Evolutionary conservation across 1,139 yeast genomes (phyloP).

Genomic region (Kodamaea alishanica): DNA sequence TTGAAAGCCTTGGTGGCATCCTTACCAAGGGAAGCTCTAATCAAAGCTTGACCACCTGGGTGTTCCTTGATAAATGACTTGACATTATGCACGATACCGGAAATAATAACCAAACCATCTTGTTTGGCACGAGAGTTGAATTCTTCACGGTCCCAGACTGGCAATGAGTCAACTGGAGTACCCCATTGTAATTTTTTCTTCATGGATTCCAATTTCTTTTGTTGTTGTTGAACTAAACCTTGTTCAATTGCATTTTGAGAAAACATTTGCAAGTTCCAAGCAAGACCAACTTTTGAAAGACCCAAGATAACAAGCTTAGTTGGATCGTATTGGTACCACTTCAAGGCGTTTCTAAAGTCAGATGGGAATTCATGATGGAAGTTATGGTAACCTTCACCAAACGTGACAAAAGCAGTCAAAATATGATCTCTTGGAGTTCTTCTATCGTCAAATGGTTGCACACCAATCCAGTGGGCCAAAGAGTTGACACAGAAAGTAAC

Average conservation of each 20-base stretch:
- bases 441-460: conserved; percentile 96
- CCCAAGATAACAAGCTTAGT: conserved; percentile 77
- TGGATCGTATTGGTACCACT: conserved; percentile 99
- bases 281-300: conserved; percentile 75
- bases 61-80: conserved; percentile 82
- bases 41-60: conserved; percentile 95
- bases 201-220: conserved; percentile 85
- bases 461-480: conserved; percentile 97
- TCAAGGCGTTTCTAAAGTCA: conserved; percentile 95
- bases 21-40: conserved; percentile 85
- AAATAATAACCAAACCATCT: conserved; percentile 68
- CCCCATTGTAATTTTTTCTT: conserved; percentile 89
- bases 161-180: conserved; percentile 73
- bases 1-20: conserved; percentile 97
- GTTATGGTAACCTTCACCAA: conserved; percentile 99
- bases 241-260: conserved; percentile 95
- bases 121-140: conserved; percentile 64
- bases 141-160: conserved; percentile 86
- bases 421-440: conserved; percentile 97
- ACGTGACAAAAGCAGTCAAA: conserved; percentile 89
- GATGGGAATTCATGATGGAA: conserved; percentile 99
- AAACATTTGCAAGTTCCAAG: conserved; percentile 87
- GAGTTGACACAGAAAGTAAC: conserved; percentile 99
- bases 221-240: conserved; percentile 85
- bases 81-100: conserved; percentile 94